Evolutionary conservation across 83 land plant genomes (phyloP), one percentile per base, ranked within the genome.

Genomic region (Picea abies): DNA sequence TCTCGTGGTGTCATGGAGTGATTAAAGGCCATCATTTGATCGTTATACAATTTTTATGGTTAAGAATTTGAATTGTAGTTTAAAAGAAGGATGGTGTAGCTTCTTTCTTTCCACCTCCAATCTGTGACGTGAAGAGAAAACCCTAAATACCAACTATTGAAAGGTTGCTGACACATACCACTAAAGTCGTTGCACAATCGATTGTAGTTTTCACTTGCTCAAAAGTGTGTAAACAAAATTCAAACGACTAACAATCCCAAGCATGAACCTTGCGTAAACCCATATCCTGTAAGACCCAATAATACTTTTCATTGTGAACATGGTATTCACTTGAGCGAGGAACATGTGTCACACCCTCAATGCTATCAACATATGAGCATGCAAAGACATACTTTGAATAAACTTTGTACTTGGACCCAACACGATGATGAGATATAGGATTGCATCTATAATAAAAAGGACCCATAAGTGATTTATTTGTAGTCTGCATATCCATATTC

Each of bases 321-420:
- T 95, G 98, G 76, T 95, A 97, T 67, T 97, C 98, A 84, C 94
- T 95, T 29, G 98, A 89, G 10, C 99, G 92, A 41, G 95, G 95
- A 8, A 98, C 99, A 91, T 95, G 98, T 41, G 99, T 95, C n/a
- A 93, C 91, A 37, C 96, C 99, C 81, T 97, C 98, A 14, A 85
- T 77, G 81, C 96, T 85, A 88, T 97, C 98, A 80, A 97, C 98
- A 89, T 85, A 97, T 9, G 99, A 98, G 64, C 99, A 97, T 39
- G 96, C 98, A 90, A 95, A 97, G 81, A 95, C 99, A 88, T 97
- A 97, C 1, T 98, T 97, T 68, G 99, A 98, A 77, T 97, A 97
- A 14, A 97, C 80, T 85, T 95, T 95, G 79, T 95, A 97, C 68
- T 93, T 97, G 17, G 88, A 79, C 0, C 99, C 99, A 75, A 97